Percentiles rank a stretch among this genome's conserved stretches.
Evolutionary conservation across 768 basidiomycete species (phyloP).

Genomic region (Lentinula aciculospora): DNA sequence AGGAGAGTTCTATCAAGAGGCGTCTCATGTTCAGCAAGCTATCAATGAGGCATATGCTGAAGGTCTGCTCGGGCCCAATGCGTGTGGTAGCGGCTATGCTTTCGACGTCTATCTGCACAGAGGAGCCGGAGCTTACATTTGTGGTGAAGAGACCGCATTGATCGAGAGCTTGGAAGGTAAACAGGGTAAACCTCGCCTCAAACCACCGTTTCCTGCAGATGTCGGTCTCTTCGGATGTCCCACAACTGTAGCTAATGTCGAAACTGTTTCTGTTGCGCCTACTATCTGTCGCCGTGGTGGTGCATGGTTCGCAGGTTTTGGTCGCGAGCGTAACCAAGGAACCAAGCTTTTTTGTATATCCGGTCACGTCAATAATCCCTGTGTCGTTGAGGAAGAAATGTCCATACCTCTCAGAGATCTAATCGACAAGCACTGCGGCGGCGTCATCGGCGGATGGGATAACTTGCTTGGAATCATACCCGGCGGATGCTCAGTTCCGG

Average conservation of each 20-base stretch:
- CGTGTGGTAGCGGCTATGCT: slow-evolving; percentile 87
- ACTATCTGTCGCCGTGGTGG: slow-evolving; percentile 91
- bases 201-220: slow-evolving; percentile 98
- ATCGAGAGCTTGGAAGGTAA: slow-evolving; percentile 98
- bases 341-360: slow-evolving; percentile 97
- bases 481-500: slow-evolving; percentile 91
- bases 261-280: slow-evolving; percentile 96
- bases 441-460: slow-evolving; percentile 92
- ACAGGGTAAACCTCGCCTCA: slow-evolving; percentile 95
- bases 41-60: slow-evolving; percentile 92
- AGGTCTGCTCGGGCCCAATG: slow-evolving; percentile 84
- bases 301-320: slow-evolving; percentile 90
- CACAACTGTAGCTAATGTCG: slow-evolving; percentile 96
- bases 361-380: slow-evolving; percentile 97
- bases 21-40: slow-evolving; percentile 89
- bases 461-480: slow-evolving; percentile 96
- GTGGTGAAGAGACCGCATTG: slow-evolving; percentile 96
- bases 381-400: slow-evolving; percentile 99
- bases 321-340: slow-evolving; percentile 87
- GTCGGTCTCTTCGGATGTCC: slow-evolving; percentile 98
- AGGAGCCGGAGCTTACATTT: slow-evolving; percentile 97
- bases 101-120: slow-evolving; percentile 99
- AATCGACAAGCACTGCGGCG: slow-evolving; percentile 95
- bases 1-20: slow-evolving; percentile 96
- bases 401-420: slow-evolving; percentile 92